phyloP scores from a whole-genome alignment of 164 flowering plant genomes.

The Stephania yunnanensis region DNA sequence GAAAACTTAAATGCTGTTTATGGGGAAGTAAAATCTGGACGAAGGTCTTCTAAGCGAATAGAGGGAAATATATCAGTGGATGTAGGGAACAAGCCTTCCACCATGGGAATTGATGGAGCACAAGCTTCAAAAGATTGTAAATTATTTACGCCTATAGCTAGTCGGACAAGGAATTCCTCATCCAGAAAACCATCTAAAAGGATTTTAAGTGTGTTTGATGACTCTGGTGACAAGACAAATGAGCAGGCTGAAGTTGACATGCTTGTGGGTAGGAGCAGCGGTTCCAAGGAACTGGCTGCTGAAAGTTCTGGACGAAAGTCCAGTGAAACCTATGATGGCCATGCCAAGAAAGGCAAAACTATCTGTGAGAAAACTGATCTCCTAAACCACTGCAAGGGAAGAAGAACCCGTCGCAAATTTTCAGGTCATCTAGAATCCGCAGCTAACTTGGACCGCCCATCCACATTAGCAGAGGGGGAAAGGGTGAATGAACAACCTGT shows the following conservation, averaged over 20 bases:
- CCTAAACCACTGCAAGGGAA: conserved; percentile 28
- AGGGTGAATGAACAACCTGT: conserved; percentile 18
- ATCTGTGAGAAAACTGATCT: conserved; percentile 4
- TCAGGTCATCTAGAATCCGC: conserved; percentile 14
- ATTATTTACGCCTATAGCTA: conserved; percentile 37
- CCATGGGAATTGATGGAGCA: conserved; percentile 14
- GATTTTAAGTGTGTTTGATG: conserved; percentile 8
- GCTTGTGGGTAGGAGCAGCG: conserved; percentile 3
- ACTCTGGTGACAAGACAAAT: conserved; percentile 12
- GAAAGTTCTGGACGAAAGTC: conserved; percentile 8
- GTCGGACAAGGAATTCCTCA: conserved; percentile 40
- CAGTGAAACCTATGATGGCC: conserved; percentile 10
- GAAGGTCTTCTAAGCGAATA: conserved; percentile 11
- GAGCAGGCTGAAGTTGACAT: conserved; percentile 8
- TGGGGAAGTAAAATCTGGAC: conserved; percentile 11
- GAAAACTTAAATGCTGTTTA: conserved; percentile 9
- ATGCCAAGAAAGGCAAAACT: conserved; percentile 5
- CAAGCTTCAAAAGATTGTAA: conserved; percentile 19
- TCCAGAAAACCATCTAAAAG: conserved; percentile 11
- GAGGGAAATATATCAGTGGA: conserved; percentile 14
- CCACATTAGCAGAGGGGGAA: conserved; percentile 5
- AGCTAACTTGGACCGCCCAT: conserved; percentile 15
- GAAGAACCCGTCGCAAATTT: conserved; percentile 29
- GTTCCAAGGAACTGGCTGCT: conserved; percentile 1
- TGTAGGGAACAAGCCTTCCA: not conserved